A percentile compares a stretch with the other conserved stretches of the same genome.
Evolutionary conservation across 495 filamentous ascomycete genomes (phyloP).

Genomic region (Daldinia childiae): DNA sequence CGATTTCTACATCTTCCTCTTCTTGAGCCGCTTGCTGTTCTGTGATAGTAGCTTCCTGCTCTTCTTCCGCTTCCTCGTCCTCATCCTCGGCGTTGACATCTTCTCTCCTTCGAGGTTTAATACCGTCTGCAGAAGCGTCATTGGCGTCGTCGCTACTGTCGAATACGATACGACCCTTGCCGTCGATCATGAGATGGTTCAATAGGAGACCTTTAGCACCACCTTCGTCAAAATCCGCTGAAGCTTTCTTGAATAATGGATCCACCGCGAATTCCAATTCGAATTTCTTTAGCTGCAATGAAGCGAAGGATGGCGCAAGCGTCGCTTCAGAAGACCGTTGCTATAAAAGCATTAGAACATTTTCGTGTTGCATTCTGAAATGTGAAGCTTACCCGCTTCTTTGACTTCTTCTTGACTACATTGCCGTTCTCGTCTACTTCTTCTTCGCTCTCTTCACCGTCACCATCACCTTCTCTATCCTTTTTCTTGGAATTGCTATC

Average conservation of each 20-base stretch:
- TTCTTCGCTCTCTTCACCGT: slow-evolving; percentile 79
- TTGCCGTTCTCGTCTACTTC: slow-evolving; percentile 82
- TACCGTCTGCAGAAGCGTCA: slow-evolving; percentile 61
- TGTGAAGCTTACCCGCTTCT: slow-evolving; percentile 60
- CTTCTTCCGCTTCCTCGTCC: slow-evolving; percentile 58
- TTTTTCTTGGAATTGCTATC: slow-evolving; percentile 86
- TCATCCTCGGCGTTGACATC: slow-evolving; percentile 60
- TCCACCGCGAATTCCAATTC: slow-evolving; percentile 98
- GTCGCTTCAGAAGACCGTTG: slow-evolving; percentile 92
- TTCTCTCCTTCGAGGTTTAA: slow-evolving; percentile 52
- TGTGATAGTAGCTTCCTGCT: slow-evolving; percentile 52
- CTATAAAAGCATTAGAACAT: slow-evolving; percentile 23
- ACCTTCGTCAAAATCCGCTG: slow-evolving; percentile 97
- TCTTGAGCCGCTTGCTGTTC: slow-evolving; percentile 57
- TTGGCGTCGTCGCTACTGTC: slow-evolving; percentile 94
- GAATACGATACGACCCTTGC: slow-evolving; percentile 91
- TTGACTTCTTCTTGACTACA: slow-evolving; percentile 74
- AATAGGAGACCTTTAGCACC: slow-evolving; percentile 95
- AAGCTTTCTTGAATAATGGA: slow-evolving; percentile 97
- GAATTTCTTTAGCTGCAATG: slow-evolving; percentile 94
- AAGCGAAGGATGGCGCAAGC: slow-evolving; percentile 84
- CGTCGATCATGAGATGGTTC: slow-evolving; percentile 94
- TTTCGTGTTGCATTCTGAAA: background rate
- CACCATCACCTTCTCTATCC: slow-evolving; percentile 67
- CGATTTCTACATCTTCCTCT: slow-evolving; percentile 74